phyloP scores from a whole-genome alignment of 805 yeast species.

The Kodamaea hsintzibuensis region DNA sequence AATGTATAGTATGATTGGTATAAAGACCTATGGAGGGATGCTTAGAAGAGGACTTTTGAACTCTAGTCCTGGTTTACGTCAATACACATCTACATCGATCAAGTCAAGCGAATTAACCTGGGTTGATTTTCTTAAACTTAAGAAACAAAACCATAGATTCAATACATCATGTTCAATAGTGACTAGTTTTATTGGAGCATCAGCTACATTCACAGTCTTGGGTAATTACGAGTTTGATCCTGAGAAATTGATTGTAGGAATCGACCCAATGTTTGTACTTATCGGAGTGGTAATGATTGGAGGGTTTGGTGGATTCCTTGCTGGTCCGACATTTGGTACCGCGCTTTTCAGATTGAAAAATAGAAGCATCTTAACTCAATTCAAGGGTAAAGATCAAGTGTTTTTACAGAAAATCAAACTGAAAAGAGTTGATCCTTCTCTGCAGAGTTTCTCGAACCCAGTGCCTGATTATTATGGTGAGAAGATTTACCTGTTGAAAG shows the following conservation, averaged over 20 bases:
- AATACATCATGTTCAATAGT: slow-evolving; percentile 67
- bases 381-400: slow-evolving; percentile 62
- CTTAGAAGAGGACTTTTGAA: neutral
- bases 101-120: slow-evolving; percentile 49
- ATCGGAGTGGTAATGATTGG: slow-evolving; percentile 72
- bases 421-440: slow-evolving; percentile 89
- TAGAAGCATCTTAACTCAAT: slow-evolving; percentile 46
- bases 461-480: slow-evolving; percentile 99
- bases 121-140: slow-evolving; percentile 75
- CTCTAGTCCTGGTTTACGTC: neutral
- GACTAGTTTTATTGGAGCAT: slow-evolving; percentile 67
- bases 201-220: slow-evolving; percentile 69
- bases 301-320: slow-evolving; percentile 74
- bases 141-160: slow-evolving; percentile 72
- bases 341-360: slow-evolving; percentile 61
- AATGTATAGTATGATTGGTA: slow-evolving; percentile 14
- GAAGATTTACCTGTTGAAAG: slow-evolving; percentile 81
- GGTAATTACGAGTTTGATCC: slow-evolving; percentile 86
- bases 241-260: slow-evolving; percentile 80
- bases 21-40: slow-evolving; percentile 11
- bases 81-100: neutral
- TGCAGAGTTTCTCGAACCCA: slow-evolving; percentile 88
- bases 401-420: slow-evolving; percentile 73
- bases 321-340: slow-evolving; percentile 81
- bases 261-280: slow-evolving; percentile 83